Percentiles rank a stretch among this genome's conserved stretches.
Conservation (phyloP, 139 green algal genomes). For the Nannochloris sp. region DNA sequence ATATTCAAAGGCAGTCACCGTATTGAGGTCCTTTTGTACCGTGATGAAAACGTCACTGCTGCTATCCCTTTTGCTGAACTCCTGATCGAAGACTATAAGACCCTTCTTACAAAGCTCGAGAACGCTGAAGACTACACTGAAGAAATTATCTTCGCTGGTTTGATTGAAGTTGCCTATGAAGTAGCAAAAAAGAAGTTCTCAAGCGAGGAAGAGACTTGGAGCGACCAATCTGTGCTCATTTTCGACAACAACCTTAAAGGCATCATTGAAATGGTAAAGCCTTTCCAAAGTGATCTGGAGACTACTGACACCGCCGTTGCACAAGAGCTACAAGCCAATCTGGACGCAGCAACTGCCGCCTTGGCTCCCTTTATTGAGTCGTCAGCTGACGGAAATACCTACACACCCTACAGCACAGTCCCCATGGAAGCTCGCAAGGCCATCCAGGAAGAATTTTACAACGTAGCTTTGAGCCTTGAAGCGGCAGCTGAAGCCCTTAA, state of each 20-base stretch:
- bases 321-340: neutral
- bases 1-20: constrained; percentile 23
- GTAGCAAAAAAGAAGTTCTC: constrained; percentile 32
- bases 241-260: constrained; percentile 33
- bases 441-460: constrained; percentile 17
- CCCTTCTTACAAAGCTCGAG: constrained; percentile 7
- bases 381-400: neutral
- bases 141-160: neutral
- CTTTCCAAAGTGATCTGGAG: neutral
- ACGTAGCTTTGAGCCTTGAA: constrained; percentile 6
- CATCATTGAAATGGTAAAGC: constrained; percentile 6
- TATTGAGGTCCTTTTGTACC: constrained; percentile 19
- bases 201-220: constrained; percentile 32
- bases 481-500: neutral
- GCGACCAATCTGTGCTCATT: constrained; percentile 27
- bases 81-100: constrained; percentile 12
- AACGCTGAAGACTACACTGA: neutral
- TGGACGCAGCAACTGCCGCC: neutral
- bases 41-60: constrained; percentile 2
- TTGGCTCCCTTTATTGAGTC: neutral
- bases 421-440: neutral
- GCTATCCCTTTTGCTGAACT: constrained; percentile 10
- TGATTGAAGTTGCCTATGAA: constrained; percentile 22
- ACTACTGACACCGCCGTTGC: neutral
- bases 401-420: constrained; percentile 1